These are phyloP conservation scores for Rhododendron ferrugineum DNA, from an alignment of 148 eudicot species.

Conservation along the genomic window DNA sequence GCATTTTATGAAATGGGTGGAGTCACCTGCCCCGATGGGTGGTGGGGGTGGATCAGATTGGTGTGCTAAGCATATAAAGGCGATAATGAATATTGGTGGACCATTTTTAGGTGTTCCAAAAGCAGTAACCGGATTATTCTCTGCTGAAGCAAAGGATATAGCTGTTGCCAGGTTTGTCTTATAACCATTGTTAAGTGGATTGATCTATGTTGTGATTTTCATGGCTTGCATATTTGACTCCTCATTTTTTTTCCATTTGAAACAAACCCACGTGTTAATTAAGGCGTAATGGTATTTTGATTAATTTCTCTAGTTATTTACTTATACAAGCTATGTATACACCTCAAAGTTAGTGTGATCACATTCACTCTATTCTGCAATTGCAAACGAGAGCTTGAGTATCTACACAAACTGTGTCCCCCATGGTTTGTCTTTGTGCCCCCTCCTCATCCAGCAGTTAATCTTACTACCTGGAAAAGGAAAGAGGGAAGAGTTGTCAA, in stretches of 20 bases:
- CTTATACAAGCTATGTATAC: not conserved
- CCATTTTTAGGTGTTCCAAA: constrained; percentile 95
- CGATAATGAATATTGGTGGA: constrained; percentile 95
- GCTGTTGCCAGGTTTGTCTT: constrained; percentile 82
- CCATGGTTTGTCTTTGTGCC: not conserved
- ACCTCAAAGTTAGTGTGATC: not conserved
- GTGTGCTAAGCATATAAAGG: constrained; percentile 85
- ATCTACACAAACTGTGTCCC: not conserved
- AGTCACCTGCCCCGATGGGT: constrained; percentile 96
- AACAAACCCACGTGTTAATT: not conserved
- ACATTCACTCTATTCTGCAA: not conserved
- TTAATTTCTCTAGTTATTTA: not conserved
- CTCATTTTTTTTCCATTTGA: not conserved
- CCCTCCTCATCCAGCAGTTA: not conserved
- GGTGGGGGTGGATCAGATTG: constrained; percentile 95
- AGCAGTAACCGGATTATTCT: constrained; percentile 72
- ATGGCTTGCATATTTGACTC: not conserved
- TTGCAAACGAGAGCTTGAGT: not conserved
- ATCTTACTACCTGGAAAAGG: constrained; percentile 1
- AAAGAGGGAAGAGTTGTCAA: not conserved
- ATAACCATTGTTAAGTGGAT: constrained; percentile 5
- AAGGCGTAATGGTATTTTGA: not conserved
- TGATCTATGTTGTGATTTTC: not conserved
- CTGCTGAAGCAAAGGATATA: constrained; percentile 94
- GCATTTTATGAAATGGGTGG: constrained; percentile 99